Evolutionary conservation across 257 asterid genomes (phyloP), one percentile per base, ranked within the genome.

Genomic region (Ophiorrhiza pumila): DNA sequence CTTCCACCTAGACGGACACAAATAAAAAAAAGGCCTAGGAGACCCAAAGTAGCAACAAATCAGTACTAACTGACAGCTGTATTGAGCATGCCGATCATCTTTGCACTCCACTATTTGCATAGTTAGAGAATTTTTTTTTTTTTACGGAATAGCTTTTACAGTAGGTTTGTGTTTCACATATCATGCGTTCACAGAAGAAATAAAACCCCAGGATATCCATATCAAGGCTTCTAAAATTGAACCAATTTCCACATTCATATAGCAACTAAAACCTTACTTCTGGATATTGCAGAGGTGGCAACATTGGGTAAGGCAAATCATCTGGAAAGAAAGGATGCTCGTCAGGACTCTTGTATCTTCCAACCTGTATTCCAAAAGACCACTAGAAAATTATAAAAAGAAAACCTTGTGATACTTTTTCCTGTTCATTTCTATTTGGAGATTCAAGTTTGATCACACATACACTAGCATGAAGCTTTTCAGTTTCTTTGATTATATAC

Each of bases 271-370:
- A 69, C 17, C 74, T 76, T 76, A 95, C 99, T 91, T 39, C 87
- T 59, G 98, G 98, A 82, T 90, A 95, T 75, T 90, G 80, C 74
- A 95, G 77, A 42, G 98, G 98, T 7, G 98, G 98, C 80, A 95
- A 76, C 77, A 95, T 25, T 25, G 96, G 87, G 63, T 87, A 84
- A 1, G 93, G 87, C 61, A 88, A 71, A 64, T 76, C 88, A 74
- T 85, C 78, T 3, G 96, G 95, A 80, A 92, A 92, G 85, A 92
- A 95, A 63, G 99, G 92, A 76, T 90, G 98, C 88, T 95, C 99
- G 23, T 92, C 99, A 1, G 99, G 99, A 76, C 92, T 85, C 76
- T 78, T 84, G 77, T 88, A 95, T 80, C 99, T 82, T 78, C 99
- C 99, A 80, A 88, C 93, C 99, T 94, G 64, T 47, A 68, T 61